phyloP scores from a whole-genome alignment of 352 stramenopile genomes.

The Phytopythium cucurbitacearum region DNA sequence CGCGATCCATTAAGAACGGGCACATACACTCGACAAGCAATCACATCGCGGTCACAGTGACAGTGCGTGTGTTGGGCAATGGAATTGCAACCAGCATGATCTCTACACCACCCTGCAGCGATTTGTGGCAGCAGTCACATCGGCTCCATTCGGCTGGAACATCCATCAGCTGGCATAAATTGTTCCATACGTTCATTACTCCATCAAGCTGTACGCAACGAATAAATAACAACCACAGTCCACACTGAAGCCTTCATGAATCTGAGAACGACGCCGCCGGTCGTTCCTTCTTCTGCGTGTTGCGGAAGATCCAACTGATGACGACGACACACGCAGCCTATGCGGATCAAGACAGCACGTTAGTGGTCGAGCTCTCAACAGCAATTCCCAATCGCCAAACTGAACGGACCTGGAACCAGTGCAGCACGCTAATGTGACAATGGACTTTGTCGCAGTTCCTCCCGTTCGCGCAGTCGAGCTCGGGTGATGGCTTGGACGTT shows the following conservation, averaged over 20 bases:
- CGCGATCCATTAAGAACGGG: too few species aligned
- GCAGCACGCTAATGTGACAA: neutral
- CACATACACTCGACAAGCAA: too few species aligned
- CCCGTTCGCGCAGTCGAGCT: constrained; percentile 4
- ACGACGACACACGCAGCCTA: constrained; percentile 31
- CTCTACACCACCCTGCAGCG: too few species aligned
- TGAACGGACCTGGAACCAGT: constrained; percentile 4
- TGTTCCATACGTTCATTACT: too few species aligned
- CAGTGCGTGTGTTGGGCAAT: too few species aligned
- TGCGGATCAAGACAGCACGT: constrained; percentile 4
- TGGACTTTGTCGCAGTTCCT: constrained; percentile 1
- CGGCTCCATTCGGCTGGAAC: too few species aligned
- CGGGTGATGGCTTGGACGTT: neutral
- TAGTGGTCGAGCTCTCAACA: neutral
- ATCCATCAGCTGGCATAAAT: too few species aligned
- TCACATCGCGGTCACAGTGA: too few species aligned
- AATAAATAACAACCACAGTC: neutral
- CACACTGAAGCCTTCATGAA: neutral
- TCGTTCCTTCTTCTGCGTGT: constrained; percentile 28
- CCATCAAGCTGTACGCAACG: too few species aligned
- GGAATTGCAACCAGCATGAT: too few species aligned
- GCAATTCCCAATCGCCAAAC: neutral
- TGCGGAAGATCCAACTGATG: constrained; percentile 33
- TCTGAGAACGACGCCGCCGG: neutral
- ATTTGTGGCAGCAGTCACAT: too few species aligned